Evolutionary conservation across 805 yeast species (phyloP).

Genomic region (Candida chilensis): DNA sequence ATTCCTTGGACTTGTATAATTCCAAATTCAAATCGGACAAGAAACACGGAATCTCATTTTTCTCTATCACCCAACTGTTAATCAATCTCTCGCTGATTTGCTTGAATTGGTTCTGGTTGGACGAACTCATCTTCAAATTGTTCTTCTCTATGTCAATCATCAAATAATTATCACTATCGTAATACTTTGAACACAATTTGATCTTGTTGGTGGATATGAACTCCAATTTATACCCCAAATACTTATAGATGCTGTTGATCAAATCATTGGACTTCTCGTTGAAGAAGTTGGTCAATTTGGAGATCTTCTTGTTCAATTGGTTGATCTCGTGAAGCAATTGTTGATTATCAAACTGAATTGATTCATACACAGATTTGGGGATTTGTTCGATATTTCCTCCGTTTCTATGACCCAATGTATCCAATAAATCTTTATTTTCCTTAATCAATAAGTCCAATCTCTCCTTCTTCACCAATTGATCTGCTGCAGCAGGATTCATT

Average conservation of each 20-base stretch:
- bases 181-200: slow-evolving; percentile 40
- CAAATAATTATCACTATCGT: slow-evolving; percentile 24
- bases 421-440: slow-evolving; percentile 52
- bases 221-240: slow-evolving; percentile 69
- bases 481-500: slow-evolving; percentile 53
- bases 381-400: slow-evolving; percentile 18
- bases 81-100: slow-evolving; percentile 39
- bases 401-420: slow-evolving; percentile 9
- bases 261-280: slow-evolving; percentile 63
- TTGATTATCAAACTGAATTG: slow-evolving; percentile 45
- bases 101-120: slow-evolving; percentile 13
- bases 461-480: slow-evolving; percentile 50
- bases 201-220: slow-evolving; percentile 49
- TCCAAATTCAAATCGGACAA: slow-evolving; percentile 66
- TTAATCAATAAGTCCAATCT: slow-evolving; percentile 38
- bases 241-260: slow-evolving; percentile 52
- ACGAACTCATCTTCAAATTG: slow-evolving; percentile 35
- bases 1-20: too few relatives aligned
- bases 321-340: slow-evolving; percentile 36
- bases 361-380: slow-evolving; percentile 57
- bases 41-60: slow-evolving; percentile 68
- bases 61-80: slow-evolving; percentile 57
- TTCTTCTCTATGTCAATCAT: slow-evolving; percentile 48
- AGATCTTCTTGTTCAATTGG: slow-evolving; percentile 40
- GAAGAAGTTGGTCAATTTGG: slow-evolving; percentile 48